Conservation (phyloP, 768 basidiomycete species). For the Hydnum rufescens region DNA sequence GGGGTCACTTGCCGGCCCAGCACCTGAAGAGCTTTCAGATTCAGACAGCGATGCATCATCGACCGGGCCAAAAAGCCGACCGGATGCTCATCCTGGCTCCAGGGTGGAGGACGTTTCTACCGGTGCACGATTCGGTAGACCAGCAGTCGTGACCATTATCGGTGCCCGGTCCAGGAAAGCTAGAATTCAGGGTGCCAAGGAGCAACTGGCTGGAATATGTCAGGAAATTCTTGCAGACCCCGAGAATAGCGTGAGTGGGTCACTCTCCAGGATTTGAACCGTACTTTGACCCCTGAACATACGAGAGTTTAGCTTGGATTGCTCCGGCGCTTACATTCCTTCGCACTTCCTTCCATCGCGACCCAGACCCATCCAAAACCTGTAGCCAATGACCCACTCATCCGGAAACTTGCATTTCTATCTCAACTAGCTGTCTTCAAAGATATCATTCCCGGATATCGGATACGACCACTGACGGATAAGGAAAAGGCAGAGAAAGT, state of each 20-base stretch:
- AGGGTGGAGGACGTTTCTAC: conserved; percentile 48
- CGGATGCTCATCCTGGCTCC: conserved; percentile 13
- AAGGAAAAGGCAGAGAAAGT: conserved; percentile 85
- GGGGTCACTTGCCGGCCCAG: conserved; percentile 17
- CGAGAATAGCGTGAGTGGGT: conserved; percentile 63
- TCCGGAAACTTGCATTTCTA: conserved; percentile 74
- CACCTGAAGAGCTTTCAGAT: conserved; percentile 11
- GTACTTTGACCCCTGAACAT: not conserved
- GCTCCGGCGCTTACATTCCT: conserved; percentile 71
- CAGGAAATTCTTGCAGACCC: conserved; percentile 90
- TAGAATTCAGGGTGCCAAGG: conserved; percentile 62
- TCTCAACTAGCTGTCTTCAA: conserved; percentile 90
- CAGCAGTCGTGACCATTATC: conserved; percentile 55
- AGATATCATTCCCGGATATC: conserved; percentile 89
- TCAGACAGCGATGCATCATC: conserved; percentile 4
- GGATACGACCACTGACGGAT: conserved; percentile 79
- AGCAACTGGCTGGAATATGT: conserved; percentile 84
- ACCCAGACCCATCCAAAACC: conserved; percentile 49
- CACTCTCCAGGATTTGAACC: not conserved
- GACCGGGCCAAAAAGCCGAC: conserved; percentile 4
- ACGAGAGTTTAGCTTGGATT: conserved; percentile 46
- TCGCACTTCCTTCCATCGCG: conserved; percentile 58
- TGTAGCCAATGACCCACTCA: conserved; percentile 55
- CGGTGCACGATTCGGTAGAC: conserved; percentile 74
- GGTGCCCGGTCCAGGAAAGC: conserved; percentile 41